Conservation (phyloP, 352 stramenopile genomes). For the Phytophthora nicotianae region DNA sequence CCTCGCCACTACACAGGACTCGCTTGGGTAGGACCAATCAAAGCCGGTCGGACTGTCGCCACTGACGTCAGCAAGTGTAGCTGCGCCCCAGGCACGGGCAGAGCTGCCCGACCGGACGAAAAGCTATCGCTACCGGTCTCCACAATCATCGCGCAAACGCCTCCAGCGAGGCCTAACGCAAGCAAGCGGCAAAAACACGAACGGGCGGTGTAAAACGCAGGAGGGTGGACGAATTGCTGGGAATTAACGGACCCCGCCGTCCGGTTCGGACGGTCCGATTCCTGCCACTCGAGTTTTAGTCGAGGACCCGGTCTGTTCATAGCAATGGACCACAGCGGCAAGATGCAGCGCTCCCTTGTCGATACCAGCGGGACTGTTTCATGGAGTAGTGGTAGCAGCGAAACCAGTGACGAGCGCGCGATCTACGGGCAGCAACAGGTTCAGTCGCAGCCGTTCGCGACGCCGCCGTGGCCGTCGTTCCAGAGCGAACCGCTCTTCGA, state of each 20-base stretch:
- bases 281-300: conserved; percentile 32
- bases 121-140: conserved; percentile 17
- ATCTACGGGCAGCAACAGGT: conserved; percentile 1
- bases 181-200: conserved; percentile 35
- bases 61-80: conserved; percentile 28
- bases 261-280: conserved; percentile 1
- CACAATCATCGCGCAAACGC: conserved; percentile 16
- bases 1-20: conserved; percentile 6
- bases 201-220: conserved; percentile 8
- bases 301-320: conserved; percentile 19
- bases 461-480: conserved; percentile 8
- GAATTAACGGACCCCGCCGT: neutral
- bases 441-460: neutral
- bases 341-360: neutral
- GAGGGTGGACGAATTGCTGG: conserved; percentile 19
- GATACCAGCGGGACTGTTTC: conserved; percentile 7
- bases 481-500: conserved; percentile 33
- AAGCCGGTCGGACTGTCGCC: conserved; percentile 25
- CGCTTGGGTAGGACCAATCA: conserved; percentile 29
- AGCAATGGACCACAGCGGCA: conserved; percentile 13
- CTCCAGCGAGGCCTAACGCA: conserved; percentile 21
- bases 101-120: conserved; percentile 26
- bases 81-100: conserved; percentile 2
- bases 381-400: neutral
- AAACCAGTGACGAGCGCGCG: neutral